Conservation (phyloP, 768 basidiomycete species). For the Daedaleopsis sinensis region DNA sequence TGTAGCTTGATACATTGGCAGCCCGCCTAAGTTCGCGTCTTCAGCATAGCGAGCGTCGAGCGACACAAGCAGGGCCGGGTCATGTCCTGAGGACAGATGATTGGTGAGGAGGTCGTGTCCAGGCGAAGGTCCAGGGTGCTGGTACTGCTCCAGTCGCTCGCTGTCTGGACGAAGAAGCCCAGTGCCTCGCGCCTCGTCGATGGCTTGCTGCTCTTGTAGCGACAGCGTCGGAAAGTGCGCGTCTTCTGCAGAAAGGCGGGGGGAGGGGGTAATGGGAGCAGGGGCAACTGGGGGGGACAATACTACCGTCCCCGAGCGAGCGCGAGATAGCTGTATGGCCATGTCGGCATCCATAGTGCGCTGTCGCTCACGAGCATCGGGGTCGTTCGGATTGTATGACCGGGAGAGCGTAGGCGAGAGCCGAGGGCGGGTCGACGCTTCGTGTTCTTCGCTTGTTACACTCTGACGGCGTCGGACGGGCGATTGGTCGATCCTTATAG, state of each 20-base stretch:
- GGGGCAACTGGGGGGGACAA: slow-evolving; percentile 37
- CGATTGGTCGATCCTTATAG: slow-evolving; percentile 28
- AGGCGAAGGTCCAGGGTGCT: slow-evolving; percentile 36
- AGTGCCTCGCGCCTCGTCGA: slow-evolving; percentile 43
- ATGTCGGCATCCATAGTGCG: slow-evolving; percentile 93
- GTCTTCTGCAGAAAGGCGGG: slow-evolving; percentile 30
- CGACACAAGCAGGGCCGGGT: slow-evolving; percentile 49
- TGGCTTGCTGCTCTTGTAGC: slow-evolving; percentile 50
- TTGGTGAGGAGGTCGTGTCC: slow-evolving; percentile 37
- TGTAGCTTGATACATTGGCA: slow-evolving; percentile 74
- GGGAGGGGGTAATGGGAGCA: slow-evolving; percentile 37
- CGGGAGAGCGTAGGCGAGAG: slow-evolving; percentile 66
- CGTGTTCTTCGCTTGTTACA: slow-evolving; percentile 34
- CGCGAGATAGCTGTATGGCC: slow-evolving; percentile 79
- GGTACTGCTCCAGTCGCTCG: slow-evolving; percentile 20
- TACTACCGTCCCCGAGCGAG: slow-evolving; percentile 62
- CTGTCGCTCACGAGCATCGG: slow-evolving; percentile 82
- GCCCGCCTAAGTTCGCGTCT: slow-evolving; percentile 42
- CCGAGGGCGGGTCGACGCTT: slow-evolving; percentile 43
- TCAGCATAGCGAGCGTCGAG: slow-evolving; percentile 23
- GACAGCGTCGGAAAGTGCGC: slow-evolving; percentile 46
- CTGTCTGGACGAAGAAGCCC: slow-evolving; percentile 22
- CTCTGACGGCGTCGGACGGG: slow-evolving; percentile 30
- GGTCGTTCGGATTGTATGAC: slow-evolving; percentile 69
- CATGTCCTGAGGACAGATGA: slow-evolving; percentile 43